Evolutionary conservation across 108 stramenopile genomes (phyloP), one percentile per base, ranked within the genome.

Genomic region (Cylindrotheca closterium): DNA sequence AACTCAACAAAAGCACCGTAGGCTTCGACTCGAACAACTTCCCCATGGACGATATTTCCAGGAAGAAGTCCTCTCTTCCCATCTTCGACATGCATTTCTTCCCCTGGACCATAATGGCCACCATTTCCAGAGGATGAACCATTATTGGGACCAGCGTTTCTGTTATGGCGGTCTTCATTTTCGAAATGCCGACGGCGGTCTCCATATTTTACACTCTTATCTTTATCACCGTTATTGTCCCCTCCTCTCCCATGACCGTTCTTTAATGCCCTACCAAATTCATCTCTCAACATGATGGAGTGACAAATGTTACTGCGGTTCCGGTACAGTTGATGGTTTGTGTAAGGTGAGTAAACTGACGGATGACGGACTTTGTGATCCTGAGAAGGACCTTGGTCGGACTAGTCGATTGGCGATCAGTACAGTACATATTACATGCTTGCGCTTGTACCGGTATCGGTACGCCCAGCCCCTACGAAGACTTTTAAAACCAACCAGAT

Each of bases 1-100:
- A 86, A 70, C 17, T 82, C 72, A 7, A 87, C 67, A 73, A 93
- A 93, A 37, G 87, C 87, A 28, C 92, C 92, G 55, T 91, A 93
- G 10, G 83, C 18, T 79, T 93, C 92, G 27, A 93, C 75, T 5
- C 87, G 74, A 24, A 70, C 64, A 3, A 93, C 68, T n/a, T 60
- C 59, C 17, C 88, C 92, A 8, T 69, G 33, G 19, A 92, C 71
- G 10, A 92, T 68, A n/a, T 56, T 25, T 15, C 77, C 70, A 19
- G 66, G 71, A 30, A n/a, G 30, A 4, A 77, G 46, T 42, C 37
- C 37, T 15, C 37, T 42, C 37, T 42, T 42, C 28, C 22, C 19
- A 15, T 42, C 37, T 7, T 10, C 10, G 7, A 68, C 71, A n/a
- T 71, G 50, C 32, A 53, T 27, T 3, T 42, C 59, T 27, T 67